Base-by-base conservation (phyloP, 2,329 filamentous ascomycete genomes). In the Pestalotiopsis sp. region DNA sequence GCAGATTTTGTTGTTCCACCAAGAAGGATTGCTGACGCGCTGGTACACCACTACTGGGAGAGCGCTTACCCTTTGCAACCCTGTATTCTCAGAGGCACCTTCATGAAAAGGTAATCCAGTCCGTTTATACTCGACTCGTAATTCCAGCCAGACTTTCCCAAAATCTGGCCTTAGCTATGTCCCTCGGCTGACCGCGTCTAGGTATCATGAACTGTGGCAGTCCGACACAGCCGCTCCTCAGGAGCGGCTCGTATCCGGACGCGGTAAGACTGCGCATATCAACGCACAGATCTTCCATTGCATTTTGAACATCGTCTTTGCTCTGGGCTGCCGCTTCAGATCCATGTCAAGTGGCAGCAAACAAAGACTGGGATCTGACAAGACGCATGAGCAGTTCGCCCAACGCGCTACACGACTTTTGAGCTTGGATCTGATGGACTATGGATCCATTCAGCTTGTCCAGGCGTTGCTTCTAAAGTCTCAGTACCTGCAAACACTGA, bases 1-100 rank as follows among this genome's bases (percentile, higher is more conserved):
- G 45, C 45, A 52, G 45, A 52, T 52, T 52, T 52, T 52, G 45
- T 52, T 17, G n/a, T 52, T 17, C 45, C 45, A n/a, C 45, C 45
- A n/a, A 52, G 45, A 52, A 52, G 6, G 17, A 20, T 52, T 9
- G 45, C 45, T n/a, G 45, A 52, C 7, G 45, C 6, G 17, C 45
- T 52, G 7, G 5, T 52, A 9, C 9, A 11, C 7, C 17, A 52
- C 45, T 52, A 52, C 45, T 52, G 45, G 45, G 45, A 52, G 45
- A n/a, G 45, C 17, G 45, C 45, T 52, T n/a, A 52, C 6, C 45
- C 45, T 52, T 20, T 52, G 6, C 45, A 52, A n/a, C 45, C 45
- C 4, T 52, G 17, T 52, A 52, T 52, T 9, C n/a, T n/a, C 45
- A 52, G 17, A n/a, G 45, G 45, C 45, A 52, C n/a, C 20, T 52